These are phyloP conservation scores for Psilocybe sp. DNA, from an alignment of 768 basidiomycete species.

Conservation along the genomic window DNA sequence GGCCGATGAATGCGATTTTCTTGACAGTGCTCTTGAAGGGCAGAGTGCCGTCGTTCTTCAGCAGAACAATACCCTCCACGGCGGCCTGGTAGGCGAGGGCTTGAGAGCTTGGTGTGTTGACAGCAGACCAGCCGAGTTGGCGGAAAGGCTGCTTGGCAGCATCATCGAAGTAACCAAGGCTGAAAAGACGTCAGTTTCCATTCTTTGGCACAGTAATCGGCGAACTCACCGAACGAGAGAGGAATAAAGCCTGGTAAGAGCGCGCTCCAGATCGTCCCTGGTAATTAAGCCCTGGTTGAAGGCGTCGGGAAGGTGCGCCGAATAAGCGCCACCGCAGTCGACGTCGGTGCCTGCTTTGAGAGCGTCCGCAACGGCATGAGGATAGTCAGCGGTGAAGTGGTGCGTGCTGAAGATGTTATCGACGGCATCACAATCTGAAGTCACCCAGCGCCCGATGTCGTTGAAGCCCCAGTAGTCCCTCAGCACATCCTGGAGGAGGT, in stretches of 20 bases:
- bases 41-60: conserved; percentile 63
- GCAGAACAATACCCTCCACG: conserved; percentile 51
- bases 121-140: conserved; percentile 43
- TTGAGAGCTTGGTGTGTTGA: conserved; percentile 46
- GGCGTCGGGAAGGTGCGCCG: conserved; percentile 41
- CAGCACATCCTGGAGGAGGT: conserved; percentile 48
- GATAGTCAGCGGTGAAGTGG: conserved; percentile 40
- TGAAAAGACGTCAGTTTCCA: conserved; percentile 13
- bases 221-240: conserved; percentile 49
- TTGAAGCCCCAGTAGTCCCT: conserved; percentile 50
- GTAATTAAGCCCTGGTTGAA: conserved; percentile 46
- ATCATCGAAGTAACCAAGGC: conserved; percentile 58
- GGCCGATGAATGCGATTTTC: conserved; percentile 57
- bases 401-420: conserved; percentile 50
- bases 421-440: conserved; percentile 56
- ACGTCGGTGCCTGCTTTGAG: conserved; percentile 53
- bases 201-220: not conserved
- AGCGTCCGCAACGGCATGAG: conserved; percentile 47
- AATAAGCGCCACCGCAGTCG: conserved; percentile 52
- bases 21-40: conserved; percentile 45
- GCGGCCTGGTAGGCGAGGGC: conserved; percentile 49
- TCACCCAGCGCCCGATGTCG: conserved; percentile 50
- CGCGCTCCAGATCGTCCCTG: conserved; percentile 38
- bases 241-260: conserved; percentile 46
- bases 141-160: conserved; percentile 47